phyloP scores from a whole-genome alignment of 164 flowering plant genomes.

The Vitis rotundifolia region DNA sequence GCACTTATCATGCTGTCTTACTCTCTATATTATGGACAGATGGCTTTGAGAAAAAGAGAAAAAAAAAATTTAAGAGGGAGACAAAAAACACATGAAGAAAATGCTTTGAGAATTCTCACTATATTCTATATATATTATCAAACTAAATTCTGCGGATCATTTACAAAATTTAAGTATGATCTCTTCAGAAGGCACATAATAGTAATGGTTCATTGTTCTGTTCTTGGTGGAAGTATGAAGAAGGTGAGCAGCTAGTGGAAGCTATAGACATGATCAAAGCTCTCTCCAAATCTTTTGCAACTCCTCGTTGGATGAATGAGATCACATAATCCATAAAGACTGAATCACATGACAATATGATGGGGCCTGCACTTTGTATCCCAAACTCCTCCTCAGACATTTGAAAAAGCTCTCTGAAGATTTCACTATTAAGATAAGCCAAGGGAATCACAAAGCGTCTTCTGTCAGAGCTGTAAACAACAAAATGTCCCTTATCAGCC shows the following conservation, averaged over 20 bases:
- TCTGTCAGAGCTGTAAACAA: neutral
- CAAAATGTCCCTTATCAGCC: slow-evolving; percentile 7
- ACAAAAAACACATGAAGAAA: too few species aligned
- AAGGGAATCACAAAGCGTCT: neutral
- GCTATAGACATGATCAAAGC: slow-evolving; percentile 4
- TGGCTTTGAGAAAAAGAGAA: too few species aligned
- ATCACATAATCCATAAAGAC: neutral
- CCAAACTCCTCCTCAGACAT: slow-evolving; percentile 10
- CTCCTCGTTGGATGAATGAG: neutral
- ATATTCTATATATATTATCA: too few species aligned
- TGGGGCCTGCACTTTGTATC: neutral
- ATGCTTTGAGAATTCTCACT: too few species aligned
- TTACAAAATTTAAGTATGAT: too few species aligned
- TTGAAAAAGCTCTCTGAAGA: slow-evolving; percentile 4
- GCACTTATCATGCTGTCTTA: neutral
- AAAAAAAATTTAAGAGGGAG: too few species aligned
- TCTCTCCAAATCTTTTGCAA: neutral
- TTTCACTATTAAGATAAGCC: neutral
- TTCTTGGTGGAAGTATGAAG: neutral
- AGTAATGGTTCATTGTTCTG: too few species aligned
- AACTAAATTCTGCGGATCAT: too few species aligned
- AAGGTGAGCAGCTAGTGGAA: neutral
- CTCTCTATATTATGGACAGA: too few species aligned
- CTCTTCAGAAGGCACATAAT: too few species aligned
- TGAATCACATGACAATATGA: slow-evolving; percentile 3